Base-by-base conservation (phyloP, 2,329 filamentous ascomycete species). In the Aschersonia sp. region DNA sequence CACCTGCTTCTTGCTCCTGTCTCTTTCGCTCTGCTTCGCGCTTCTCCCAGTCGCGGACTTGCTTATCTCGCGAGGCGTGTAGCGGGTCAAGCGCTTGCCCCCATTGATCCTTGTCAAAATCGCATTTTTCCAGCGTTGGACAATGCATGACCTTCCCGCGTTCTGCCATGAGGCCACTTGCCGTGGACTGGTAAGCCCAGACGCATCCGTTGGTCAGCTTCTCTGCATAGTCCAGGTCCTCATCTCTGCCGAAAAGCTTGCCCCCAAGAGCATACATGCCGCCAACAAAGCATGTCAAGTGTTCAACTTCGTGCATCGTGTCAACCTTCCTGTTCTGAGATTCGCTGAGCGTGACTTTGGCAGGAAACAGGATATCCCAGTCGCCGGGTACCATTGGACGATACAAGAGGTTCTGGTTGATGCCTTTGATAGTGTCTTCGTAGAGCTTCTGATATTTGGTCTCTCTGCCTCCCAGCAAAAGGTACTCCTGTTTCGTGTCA, bases 381-480 rank as follows among this genome's bases (percentile, higher is more conserved):
- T 77, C 69, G 31, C 77, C 74, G 5, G 79, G 75, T 28, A 80
- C 75, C 78, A 92, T 84, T 1, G 89, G 88, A 4, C 83, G 76
- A 65, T 79, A 94, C 49, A 94, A 77, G 7, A 94, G 72, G 61
- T 85, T 75, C 53, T 87, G 73, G 54, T 84, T 84, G 38, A 83
- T 77, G 0, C 79, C 79, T 4, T 82, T 76, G 31, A 82, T 75
- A 4, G 80, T 75, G 49, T 76, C 77, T 50, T 82, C 72, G 59
- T 94, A 88, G 65, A 94, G 75, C 28, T 73, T 74, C 51, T 74
- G 71, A 62, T 94, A 94, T 59, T 88, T 85, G 31, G 73, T 66
- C 52, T 82, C 78, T 1, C 80, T 71, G 1, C 88, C 89, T 49
- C 86, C 85, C 2, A 94, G 75, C 4, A 94, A 74, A 9, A 92